Conservation (phyloP, 1,284 basidiomycete genomes). For the Fomitopsis pinicola region DNA sequence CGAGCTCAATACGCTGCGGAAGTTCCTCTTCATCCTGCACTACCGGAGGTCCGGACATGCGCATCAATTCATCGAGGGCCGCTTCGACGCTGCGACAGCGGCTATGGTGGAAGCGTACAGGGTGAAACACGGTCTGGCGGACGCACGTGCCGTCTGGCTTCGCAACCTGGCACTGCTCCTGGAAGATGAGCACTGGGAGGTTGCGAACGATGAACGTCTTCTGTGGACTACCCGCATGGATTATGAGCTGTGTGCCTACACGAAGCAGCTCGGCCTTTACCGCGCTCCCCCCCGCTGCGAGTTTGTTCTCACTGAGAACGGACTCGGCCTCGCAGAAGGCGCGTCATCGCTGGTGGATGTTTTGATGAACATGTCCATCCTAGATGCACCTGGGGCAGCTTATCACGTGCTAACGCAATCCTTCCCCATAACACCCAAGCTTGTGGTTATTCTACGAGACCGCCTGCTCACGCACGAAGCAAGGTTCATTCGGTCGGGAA, state of each 20-base stretch:
- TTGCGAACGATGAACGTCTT: background rate
- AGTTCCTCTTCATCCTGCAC: background rate
- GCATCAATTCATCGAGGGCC: background rate
- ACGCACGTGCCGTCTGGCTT: background rate
- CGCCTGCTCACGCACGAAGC: background rate
- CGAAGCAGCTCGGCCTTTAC: background rate
- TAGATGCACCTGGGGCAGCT: background rate
- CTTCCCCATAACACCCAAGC: background rate
- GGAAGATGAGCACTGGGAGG: background rate
- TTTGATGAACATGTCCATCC: background rate
- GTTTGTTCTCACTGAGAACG: background rate
- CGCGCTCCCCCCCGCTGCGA: background rate
- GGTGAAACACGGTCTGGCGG: background rate
- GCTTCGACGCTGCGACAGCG: background rate
- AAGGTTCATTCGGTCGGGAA: background rate
- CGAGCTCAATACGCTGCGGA: background rate
- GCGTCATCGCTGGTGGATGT: background rate
- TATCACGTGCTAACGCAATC: background rate
- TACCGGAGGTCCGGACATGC: background rate
- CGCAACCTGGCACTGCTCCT: background rate
- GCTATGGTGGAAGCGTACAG: background rate
- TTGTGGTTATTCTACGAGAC: background rate
- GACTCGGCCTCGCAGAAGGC: background rate
- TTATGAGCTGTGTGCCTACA: background rate
- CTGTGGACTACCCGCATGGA: background rate